A percentile compares a stretch with the other conserved stretches of the same genome.
Evolutionary conservation across 2,329 filamentous ascomycete genomes (phyloP).

Genomic region (Ilyonectria mors-panacis): DNA sequence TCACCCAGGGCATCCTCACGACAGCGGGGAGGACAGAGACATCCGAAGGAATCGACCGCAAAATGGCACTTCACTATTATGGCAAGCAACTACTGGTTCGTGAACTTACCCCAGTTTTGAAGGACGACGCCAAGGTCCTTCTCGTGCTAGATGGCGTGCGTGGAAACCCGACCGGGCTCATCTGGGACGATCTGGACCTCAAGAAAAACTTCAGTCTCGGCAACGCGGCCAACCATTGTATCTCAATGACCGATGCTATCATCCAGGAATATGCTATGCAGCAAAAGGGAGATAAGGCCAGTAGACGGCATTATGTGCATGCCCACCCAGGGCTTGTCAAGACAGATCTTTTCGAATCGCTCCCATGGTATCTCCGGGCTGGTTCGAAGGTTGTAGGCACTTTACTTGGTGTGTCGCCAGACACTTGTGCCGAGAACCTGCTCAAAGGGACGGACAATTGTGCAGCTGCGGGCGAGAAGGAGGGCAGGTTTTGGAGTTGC

Average conservation of each 20-base stretch:
- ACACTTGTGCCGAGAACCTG: slow-evolving; percentile 49
- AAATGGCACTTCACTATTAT: slow-evolving; percentile 64
- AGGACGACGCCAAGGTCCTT: slow-evolving; percentile 55
- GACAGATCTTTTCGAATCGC: slow-evolving; percentile 46
- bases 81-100: slow-evolving; percentile 60
- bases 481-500: slow-evolving; percentile 46
- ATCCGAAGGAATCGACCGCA: slow-evolving; percentile 60
- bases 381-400: slow-evolving; percentile 5
- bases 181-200: slow-evolving; percentile 59
- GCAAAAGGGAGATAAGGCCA: slow-evolving; percentile 35
- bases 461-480: slow-evolving; percentile 27
- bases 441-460: slow-evolving; percentile 41
- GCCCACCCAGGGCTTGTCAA: slow-evolving; percentile 57
- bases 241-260: slow-evolving; percentile 58
- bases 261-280: slow-evolving; percentile 52
- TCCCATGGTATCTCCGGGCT: slow-evolving; percentile 52
- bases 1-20: slow-evolving; percentile 57
- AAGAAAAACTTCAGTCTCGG: slow-evolving; percentile 51
- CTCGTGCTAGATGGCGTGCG: slow-evolving; percentile 53
- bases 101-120: slow-evolving; percentile 57
- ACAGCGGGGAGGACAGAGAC: slow-evolving; percentile 57
- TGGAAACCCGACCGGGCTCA: slow-evolving; percentile 53
- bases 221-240: slow-evolving; percentile 55
- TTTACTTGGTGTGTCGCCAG: slow-evolving; percentile 45
- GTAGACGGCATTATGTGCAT: slow-evolving; percentile 55